Evolutionary conservation across 108 stramenopile genomes (phyloP).

Genomic region (Nitzschia sp.): DNA sequence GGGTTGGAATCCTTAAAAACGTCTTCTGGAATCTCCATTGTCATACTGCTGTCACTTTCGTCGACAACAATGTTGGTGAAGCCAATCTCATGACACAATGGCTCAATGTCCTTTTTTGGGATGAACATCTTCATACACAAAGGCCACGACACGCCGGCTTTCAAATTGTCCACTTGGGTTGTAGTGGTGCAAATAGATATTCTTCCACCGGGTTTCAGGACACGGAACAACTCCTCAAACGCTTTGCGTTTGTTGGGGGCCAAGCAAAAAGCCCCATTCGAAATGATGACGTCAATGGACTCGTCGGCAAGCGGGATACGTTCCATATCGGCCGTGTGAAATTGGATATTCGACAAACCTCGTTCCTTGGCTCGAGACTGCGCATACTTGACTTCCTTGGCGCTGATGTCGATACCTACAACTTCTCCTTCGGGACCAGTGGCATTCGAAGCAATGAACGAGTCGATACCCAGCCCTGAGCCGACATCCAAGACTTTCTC

Average conservation of each 20-base stretch:
- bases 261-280: conserved; percentile 91
- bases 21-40: conserved; percentile 59
- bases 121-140: conserved; percentile 79
- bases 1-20: conserved; percentile 28
- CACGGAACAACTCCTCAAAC: conserved; percentile 72
- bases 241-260: conserved; percentile 81
- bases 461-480: conserved; percentile 74
- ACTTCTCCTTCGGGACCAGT: conserved; percentile 51
- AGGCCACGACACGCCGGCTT: conserved; percentile 68
- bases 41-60: conserved; percentile 59
- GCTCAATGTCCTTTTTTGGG: conserved; percentile 49
- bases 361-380: conserved; percentile 39
- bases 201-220: conserved; percentile 85
- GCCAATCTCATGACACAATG: conserved; percentile 67
- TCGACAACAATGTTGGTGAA: conserved; percentile 59
- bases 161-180: conserved; percentile 39
- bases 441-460: conserved; percentile 50
- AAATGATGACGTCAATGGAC: conserved; percentile 79
- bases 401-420: conserved; percentile 69
- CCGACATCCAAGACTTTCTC: conserved; percentile 74
- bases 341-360: conserved; percentile 60
- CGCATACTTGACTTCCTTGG: conserved; percentile 61
- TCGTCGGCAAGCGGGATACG: conserved; percentile 73
- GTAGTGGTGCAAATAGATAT: conserved; percentile 76
- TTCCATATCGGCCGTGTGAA: conserved; percentile 91